Evolutionary conservation across 2,329 filamentous ascomycete species (phyloP).

Genomic region (Colletotrichum zoysiae): DNA sequence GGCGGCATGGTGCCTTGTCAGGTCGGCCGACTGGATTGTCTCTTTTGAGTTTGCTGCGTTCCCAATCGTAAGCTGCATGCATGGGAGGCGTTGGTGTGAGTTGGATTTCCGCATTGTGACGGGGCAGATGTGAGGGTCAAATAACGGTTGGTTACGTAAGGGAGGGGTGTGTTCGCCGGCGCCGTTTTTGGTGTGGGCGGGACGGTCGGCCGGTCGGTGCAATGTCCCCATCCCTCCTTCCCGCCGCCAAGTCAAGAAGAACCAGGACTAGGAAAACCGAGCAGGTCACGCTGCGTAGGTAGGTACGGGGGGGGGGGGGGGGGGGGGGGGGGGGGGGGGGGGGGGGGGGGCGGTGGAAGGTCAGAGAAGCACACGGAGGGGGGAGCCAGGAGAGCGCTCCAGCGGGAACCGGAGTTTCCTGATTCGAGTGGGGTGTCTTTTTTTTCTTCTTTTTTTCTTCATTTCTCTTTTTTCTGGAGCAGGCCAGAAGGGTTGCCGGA

Average conservation of each 20-base stretch:
- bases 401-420: constrained; percentile 37
- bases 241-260: constrained; percentile 24
- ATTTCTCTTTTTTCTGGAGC: not conserved
- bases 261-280: not conserved
- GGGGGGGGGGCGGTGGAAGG: constrained; percentile 23
- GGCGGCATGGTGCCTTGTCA: not conserved
- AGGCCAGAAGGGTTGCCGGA: not conserved
- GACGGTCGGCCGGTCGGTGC: constrained; percentile 37
- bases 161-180: not conserved
- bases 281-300: too few relatives aligned
- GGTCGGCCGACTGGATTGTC: constrained; percentile 6
- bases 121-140: not conserved
- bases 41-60: not conserved
- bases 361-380: constrained; percentile 20
- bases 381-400: not conserved
- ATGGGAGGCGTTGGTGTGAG: not conserved
- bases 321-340: not conserved
- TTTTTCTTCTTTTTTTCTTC: too few relatives aligned
- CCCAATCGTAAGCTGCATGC: not conserved
- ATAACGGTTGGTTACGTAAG: constrained; percentile 23
- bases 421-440: constrained; percentile 19
- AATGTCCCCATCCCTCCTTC: constrained; percentile 19
- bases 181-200: constrained; percentile 4
- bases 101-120: constrained; percentile 6
- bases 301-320: not conserved